Conservation (phyloP, 352 stramenopile genomes). For the Globisporangium yorkense region DNA sequence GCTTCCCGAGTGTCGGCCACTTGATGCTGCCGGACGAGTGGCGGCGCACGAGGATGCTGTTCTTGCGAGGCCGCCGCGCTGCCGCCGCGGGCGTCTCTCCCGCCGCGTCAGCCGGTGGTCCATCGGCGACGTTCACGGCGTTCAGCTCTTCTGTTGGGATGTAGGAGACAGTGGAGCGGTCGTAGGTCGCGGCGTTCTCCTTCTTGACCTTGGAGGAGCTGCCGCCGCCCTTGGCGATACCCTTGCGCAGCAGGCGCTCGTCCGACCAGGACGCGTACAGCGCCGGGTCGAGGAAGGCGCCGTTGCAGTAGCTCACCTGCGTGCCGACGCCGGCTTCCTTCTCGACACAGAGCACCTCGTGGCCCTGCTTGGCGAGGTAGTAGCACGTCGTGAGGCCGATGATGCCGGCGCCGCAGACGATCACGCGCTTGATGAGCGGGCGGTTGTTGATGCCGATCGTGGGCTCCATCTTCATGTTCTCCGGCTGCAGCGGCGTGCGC, state of each 20-base stretch:
- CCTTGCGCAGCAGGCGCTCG: slow-evolving; percentile 54
- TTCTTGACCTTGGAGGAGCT: slow-evolving; percentile 11
- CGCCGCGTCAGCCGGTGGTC: slow-evolving; percentile 27
- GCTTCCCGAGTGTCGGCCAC: slow-evolving; percentile 46
- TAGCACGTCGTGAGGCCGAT: slow-evolving; percentile 83
- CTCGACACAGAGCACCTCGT: slow-evolving; percentile 84
- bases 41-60: slow-evolving; percentile 13
- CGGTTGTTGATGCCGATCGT: slow-evolving; percentile 50
- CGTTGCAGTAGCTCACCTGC: slow-evolving; percentile 78
- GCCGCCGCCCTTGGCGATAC: slow-evolving; percentile 11
- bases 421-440: slow-evolving; percentile 69
- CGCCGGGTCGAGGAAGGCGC: slow-evolving; percentile 75
- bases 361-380: slow-evolving; percentile 78
- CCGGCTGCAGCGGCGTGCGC: slow-evolving; percentile 46
- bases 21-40: slow-evolving; percentile 19
- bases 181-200: slow-evolving; percentile 3
- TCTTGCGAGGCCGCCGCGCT: slow-evolving; percentile 9
- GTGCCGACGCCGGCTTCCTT: slow-evolving; percentile 76
- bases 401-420: slow-evolving; percentile 82
- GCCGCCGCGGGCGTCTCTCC: slow-evolving; percentile 10
- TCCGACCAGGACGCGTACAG: slow-evolving; percentile 82
- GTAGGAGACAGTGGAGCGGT: slow-evolving; percentile 11
- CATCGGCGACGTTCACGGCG: slow-evolving; percentile 23
- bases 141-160: not conserved
- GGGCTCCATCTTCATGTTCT: slow-evolving; percentile 68